Base-by-base conservation (phyloP, 1,139 yeast species). In the Williopsis jadinii region DNA sequence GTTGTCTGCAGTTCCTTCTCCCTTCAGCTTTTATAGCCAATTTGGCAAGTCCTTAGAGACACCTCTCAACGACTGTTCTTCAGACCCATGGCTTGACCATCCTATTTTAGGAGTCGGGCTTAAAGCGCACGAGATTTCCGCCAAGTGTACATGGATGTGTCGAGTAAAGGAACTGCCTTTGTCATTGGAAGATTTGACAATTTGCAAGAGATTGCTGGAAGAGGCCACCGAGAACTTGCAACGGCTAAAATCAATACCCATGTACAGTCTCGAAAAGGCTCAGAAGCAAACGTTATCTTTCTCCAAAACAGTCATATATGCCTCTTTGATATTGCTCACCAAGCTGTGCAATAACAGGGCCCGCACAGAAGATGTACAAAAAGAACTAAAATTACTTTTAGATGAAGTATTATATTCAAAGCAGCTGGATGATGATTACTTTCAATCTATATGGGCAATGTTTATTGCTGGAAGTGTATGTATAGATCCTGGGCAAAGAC, bases 1-100 rank as follows among this genome's bases (percentile, higher is more conserved):
- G 38, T 44, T 61, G 30, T 29, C 45, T 9, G 46, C 49, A 3
- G 50, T 59, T 5, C 64, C 64, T 0, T 58, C 61, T 4, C 65
- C 64, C 1, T 58, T 51, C 38, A 47, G 47, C 2, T 54, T 58
- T 44, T 61, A 55, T 39, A 52, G 55, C 8, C 52, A 53, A 19
- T 52, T 53, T 40, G 47, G 43, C 10, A 39, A 37, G 1, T 35
- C 45, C 15, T 35, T 50, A 5, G 37, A 32, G 5, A 36, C 39
- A 11, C 51, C 52, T 8, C 36, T 43, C 26, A 36, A 39, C 9
- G 36, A 38, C 6, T 14, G 30, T 9, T 31, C 38, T 11, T 13
- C 39, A 9, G 51, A 51, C 35, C 46, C 45, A 1, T 54, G 55
- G 55, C 19, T 37, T 9, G 45, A 48, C 29, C 55, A 51, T 36